Evolutionary conservation across 805 yeast genomes (phyloP).

Genomic region (Yamadazyma scolyti): DNA sequence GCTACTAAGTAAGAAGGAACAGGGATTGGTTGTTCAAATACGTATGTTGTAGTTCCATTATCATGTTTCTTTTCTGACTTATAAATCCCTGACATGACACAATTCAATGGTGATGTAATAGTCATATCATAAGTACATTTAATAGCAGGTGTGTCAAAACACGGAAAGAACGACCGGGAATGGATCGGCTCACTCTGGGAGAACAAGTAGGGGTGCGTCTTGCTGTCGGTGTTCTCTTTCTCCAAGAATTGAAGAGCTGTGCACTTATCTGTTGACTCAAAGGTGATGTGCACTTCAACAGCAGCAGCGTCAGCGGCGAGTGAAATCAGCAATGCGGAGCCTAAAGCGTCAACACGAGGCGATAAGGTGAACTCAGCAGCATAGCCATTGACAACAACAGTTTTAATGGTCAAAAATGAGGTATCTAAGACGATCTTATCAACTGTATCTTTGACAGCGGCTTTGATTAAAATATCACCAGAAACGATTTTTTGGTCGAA

Average conservation of each 20-base stretch:
- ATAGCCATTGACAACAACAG: slow-evolving; percentile 40
- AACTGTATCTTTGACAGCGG: slow-evolving; percentile 29
- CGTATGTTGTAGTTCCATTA: no score
- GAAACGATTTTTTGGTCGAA: slow-evolving; percentile 50
- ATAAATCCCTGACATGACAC: slow-evolving; percentile 62
- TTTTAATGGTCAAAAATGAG: slow-evolving; percentile 50
- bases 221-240: slow-evolving; percentile 72
- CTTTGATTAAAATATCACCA: slow-evolving; percentile 53
- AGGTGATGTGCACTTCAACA: slow-evolving; percentile 42
- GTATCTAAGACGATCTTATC: slow-evolving; percentile 58
- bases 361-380: slow-evolving; percentile 26
- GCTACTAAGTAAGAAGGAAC: slow-evolving; percentile 84
- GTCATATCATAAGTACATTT: slow-evolving; percentile 61
- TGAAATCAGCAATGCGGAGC: slow-evolving; percentile 48
- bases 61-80: no score
- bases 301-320: slow-evolving; percentile 6
- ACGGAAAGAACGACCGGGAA: slow-evolving; percentile 83
- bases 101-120: slow-evolving; percentile 63
- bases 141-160: slow-evolving; percentile 86
- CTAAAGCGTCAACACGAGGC: slow-evolving; percentile 51
- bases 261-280: slow-evolving; percentile 67
- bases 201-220: slow-evolving; percentile 66
- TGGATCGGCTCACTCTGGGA: slow-evolving; percentile 93
- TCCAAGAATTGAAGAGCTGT: slow-evolving; percentile 86
- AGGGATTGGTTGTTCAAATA: slow-evolving; percentile 73